Evolutionary conservation across 805 yeast species (phyloP).

Genomic region (Candida ponderosae): DNA sequence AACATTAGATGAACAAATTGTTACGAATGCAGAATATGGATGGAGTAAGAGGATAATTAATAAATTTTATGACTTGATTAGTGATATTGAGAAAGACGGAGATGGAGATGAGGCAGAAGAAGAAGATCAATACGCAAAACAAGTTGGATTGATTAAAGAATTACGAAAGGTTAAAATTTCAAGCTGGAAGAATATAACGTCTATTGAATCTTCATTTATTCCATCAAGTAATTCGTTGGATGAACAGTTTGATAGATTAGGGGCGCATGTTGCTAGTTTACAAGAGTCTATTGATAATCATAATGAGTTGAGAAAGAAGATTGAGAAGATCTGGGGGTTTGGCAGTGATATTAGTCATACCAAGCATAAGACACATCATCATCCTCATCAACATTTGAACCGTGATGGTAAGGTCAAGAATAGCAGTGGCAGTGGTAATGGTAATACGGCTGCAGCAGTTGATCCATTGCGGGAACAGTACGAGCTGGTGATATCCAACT

Average conservation of each 20-base stretch:
- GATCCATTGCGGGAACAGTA: constrained; percentile 8
- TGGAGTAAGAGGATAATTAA: constrained; percentile 39
- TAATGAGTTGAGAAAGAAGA: constrained; percentile 27
- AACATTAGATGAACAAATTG: constrained; percentile 53
- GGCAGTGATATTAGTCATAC: too few species aligned
- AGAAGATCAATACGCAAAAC: too few species aligned
- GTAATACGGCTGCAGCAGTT: neutral
- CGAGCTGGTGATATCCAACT: constrained; percentile 29
- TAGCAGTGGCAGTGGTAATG: too few species aligned
- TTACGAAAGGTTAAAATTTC: constrained; percentile 4
- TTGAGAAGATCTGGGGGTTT: constrained; percentile 28
- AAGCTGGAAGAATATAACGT: constrained; percentile 18
- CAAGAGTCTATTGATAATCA: constrained; percentile 35
- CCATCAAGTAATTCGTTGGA: constrained; percentile 21
- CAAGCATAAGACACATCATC: neutral
- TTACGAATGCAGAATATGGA: constrained; percentile 73
- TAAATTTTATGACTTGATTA: constrained; percentile 15
- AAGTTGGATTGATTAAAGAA: too few species aligned
- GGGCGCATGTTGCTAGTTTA: constrained; percentile 30
- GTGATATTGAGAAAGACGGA: constrained; percentile 1
- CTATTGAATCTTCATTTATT: constrained; percentile 20
- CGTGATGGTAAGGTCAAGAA: too few species aligned
- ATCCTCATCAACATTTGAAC: too few species aligned
- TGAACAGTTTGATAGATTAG: constrained; percentile 33
- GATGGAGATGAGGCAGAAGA: constrained; percentile 2